Conservation (phyloP, 306 rosid genomes). For the Mimosa bimucronata region DNA sequence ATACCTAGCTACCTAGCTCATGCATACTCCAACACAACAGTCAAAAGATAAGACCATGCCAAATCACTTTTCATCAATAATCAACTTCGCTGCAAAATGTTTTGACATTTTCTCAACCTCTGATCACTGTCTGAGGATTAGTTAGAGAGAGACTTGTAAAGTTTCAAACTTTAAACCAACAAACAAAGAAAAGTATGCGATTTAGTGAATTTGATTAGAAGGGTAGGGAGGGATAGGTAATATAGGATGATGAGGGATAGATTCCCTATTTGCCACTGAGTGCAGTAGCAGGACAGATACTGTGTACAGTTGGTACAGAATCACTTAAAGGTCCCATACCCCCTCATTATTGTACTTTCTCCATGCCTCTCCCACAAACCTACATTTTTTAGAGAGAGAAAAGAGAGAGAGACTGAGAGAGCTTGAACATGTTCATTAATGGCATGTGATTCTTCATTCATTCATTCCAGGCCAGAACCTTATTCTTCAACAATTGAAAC, state of each 20-base stretch:
- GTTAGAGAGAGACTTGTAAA: background rate
- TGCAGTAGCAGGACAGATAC: constrained; percentile 35
- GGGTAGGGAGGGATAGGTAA: background rate
- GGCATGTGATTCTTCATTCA: constrained; percentile 28
- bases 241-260: constrained; percentile 19
- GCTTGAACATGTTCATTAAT: constrained; percentile 22
- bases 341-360: constrained; percentile 37
- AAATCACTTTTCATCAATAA: background rate
- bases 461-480: constrained; percentile 36
- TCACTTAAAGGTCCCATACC: constrained; percentile 34
- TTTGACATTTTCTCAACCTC: background rate
- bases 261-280: constrained; percentile 18
- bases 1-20: background rate
- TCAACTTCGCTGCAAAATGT: background rate
- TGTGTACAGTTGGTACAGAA: constrained; percentile 35
- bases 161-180: background rate
- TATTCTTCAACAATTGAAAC: constrained; percentile 37
- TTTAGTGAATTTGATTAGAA: background rate
- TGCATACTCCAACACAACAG: background rate
- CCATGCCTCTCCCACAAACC: constrained; percentile 21
- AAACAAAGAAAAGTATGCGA: background rate
- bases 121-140: background rate
- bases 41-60: background rate
- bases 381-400: constrained; percentile 25
- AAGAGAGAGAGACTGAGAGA: constrained; percentile 5